Evolutionary conservation across 192 early-diverging fungal species (phyloP).

Genomic region (Dimargaris xerosporica): DNA sequence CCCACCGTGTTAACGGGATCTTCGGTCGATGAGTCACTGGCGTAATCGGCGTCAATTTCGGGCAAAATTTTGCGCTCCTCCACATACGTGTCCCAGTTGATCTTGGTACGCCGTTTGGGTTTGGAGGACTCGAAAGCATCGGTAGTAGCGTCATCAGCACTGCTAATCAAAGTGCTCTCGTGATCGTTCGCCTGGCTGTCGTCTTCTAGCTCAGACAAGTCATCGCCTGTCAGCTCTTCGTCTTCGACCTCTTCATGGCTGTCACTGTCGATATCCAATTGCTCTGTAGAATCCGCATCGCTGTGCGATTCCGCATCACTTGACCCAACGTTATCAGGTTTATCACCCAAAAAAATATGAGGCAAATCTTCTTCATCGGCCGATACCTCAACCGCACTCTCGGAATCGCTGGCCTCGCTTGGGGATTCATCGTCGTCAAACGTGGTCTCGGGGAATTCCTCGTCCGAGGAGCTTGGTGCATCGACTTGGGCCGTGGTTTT

Average conservation of each 20-base stretch:
- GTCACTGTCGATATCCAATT: conserved; percentile 26
- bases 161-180: conserved; percentile 25
- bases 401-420: conserved; percentile 35
- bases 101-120: conserved; percentile 9
- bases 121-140: conserved; percentile 8
- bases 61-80: conserved; percentile 42
- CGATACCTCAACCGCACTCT: conserved; percentile 18
- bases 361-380: conserved; percentile 12
- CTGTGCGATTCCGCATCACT: conserved; percentile 25
- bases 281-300: conserved; percentile 24
- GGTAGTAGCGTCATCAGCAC: conserved; percentile 16
- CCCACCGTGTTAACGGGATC: conserved; percentile 85
- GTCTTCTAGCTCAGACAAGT: conserved; percentile 17
- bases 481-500: no score
- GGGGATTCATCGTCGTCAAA: conserved; percentile 14
- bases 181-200: conserved; percentile 31
- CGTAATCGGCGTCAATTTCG: conserved; percentile 87
- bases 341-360: conserved; percentile 18
- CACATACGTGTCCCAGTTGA: conserved; percentile 19
- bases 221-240: conserved; percentile 29
- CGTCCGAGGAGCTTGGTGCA: no score
- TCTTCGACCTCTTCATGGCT: conserved; percentile 31
- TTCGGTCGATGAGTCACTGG: conserved; percentile 82
- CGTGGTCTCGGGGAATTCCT: conserved; percentile 15
- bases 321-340: conserved; percentile 25